Base-by-base conservation (phyloP, 1,139 yeast genomes). In the Geotrichum aggregatum region DNA sequence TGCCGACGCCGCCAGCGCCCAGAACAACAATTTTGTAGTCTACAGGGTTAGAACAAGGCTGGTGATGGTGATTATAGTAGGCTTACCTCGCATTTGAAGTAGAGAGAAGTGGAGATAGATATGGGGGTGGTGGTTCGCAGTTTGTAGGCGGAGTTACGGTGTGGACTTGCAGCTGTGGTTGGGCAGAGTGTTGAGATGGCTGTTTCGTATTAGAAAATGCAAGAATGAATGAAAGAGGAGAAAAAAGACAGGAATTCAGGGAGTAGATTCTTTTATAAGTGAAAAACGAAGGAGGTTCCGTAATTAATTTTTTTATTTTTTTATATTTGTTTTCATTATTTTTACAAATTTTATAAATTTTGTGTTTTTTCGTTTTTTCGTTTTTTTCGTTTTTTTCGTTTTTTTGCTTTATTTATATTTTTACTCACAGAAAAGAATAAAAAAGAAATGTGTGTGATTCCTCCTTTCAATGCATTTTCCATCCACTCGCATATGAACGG, bases 1-100 rank as follows among this genome's bases (percentile, higher is more conserved):
- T 92, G 72, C 98, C 98, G 55, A 89, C 97, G 70, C 96, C 96
- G 67, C 98, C 98, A 33, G 97, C 96, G 52, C 98, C 98, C 47
- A 92, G 94, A 51, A 92, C 96, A 18, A 88, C 98, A 57, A 92
- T 71, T 66, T 89, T 87, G 69, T 84, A 89, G 46, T 70, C 73
- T 60, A 22, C 19, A 3, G 13, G 22, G 28, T 16, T 36, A 36
- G 41, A 46, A 14, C 16, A 33, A 14, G 21, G 10, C 14, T 13
- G 24, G 6, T 28, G 28, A 34, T 21, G 28, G 14, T 11, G 39
- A 22, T 14, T 21, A n/a, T 16, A n/a, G 3, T n/a, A n/a, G 44
- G 16, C 49, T 26, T 30, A 45, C 49, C 49, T 45, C 49, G 42
- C 49, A 45, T 45, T 18, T n/a, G n/a, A n/a, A n/a, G 38, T 21